Base-by-base conservation (phyloP, 768 basidiomycete species). In the Gelatoporia subvermispora region DNA sequence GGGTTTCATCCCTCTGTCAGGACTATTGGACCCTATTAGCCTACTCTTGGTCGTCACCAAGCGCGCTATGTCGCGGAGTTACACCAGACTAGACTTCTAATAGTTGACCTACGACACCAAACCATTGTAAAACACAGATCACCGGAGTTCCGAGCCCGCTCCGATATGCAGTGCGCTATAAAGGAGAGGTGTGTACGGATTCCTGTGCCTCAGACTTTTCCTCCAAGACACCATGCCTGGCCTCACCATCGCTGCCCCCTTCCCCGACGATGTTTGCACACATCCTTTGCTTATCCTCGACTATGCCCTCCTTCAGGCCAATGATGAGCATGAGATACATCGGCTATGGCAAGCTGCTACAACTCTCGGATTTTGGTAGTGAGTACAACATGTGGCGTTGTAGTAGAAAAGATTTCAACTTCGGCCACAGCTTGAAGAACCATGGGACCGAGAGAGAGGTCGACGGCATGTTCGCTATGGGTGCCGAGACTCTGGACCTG, bases 351-450 rank as follows among this genome's bases (percentile, higher is more conserved):
- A 73, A 41, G 81, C 81, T 1, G 77, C 74, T 8, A 81, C 76
- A 0, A 68, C 74, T 39, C 68, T 83, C 1, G 81, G 82, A 2
- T 84, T 85, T 60, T 85, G 81, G 79, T 84, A 82, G 78, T 81
- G 58, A 60, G 79, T 75, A 46, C 11, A 24, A 7, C 5, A 5
- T 5, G 28, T 31, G 28, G 28, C 28, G 28, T 31, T 13, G n/a
- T n/a, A n/a, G n/a, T 31, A 31, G 28, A 31, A 7, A 13, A 31
- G 28, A 31, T 13, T 31, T 13, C 28, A 31, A 5, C 35, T 38
- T 10, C 15, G n/a, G 2, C 4, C 8, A 8, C 39, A 80, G 79
- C 51, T 59, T 83, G 35, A 78, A 76, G 57, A 80, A 82, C 51
- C 78, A 82, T 55, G 81, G 74, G 3, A 72, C 68, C 2, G 73